A percentile compares a stretch with the other conserved stretches of the same genome.
phyloP scores from a whole-genome alignment of 495 filamentous ascomycete genomes.

The Immersiella caudata region DNA sequence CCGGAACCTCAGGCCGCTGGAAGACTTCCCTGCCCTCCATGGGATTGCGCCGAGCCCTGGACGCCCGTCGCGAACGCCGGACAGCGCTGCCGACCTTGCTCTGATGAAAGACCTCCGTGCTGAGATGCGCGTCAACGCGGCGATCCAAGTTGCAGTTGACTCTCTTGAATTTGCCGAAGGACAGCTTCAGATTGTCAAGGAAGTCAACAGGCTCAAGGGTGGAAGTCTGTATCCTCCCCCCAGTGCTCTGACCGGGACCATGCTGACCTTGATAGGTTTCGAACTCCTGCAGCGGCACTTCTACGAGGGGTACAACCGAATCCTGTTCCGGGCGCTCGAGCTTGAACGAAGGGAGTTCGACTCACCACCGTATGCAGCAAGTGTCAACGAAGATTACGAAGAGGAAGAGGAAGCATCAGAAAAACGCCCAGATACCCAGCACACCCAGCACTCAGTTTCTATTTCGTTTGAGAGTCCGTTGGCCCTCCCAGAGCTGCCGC shows the following conservation, averaged over 20 bases:
- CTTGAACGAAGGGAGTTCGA: conserved; percentile 31
- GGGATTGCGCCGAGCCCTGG: not conserved
- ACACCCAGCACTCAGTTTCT: not conserved
- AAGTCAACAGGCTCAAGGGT: conserved; percentile 31
- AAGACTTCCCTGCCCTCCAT: not conserved
- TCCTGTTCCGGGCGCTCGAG: conserved; percentile 34
- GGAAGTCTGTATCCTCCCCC: conserved; percentile 23
- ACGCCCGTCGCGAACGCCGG: not conserved
- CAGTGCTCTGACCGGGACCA: not conserved
- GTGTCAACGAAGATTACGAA: not conserved
- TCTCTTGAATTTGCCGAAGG: conserved; percentile 38
- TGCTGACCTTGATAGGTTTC: conserved; percentile 17
- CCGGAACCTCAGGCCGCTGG: not conserved
- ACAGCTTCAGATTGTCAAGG: conserved; percentile 34
- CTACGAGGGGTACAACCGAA: conserved; percentile 37
- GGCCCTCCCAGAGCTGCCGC: conserved; percentile 7
- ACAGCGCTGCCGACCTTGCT: conserved; percentile 18
- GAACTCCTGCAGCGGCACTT: conserved; percentile 33
- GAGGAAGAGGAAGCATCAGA: conserved; percentile 1
- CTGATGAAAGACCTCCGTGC: conserved; percentile 32
- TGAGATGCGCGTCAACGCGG: conserved; percentile 39
- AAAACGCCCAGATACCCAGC: not conserved
- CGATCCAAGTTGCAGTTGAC: conserved; percentile 39
- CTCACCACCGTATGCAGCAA: conserved; percentile 13
- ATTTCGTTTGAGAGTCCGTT: conserved; percentile 8